Conservation (phyloP, 257 asterid species). For the Nicotiana sylvestris region DNA sequence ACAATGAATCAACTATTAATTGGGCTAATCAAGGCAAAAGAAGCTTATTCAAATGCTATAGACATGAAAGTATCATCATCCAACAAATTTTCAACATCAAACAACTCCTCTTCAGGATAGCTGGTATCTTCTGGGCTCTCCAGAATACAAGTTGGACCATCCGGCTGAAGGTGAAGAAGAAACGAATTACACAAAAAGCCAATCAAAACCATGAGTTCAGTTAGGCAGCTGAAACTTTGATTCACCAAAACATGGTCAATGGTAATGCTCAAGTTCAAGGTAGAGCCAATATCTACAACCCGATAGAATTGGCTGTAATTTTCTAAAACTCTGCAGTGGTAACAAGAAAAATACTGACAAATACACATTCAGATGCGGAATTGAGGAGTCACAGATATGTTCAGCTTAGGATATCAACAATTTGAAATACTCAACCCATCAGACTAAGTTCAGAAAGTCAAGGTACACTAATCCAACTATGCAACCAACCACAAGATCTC, state of each 20-base stretch:
- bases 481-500: not conserved
- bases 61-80: constrained; percentile 89
- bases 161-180: constrained; percentile 32
- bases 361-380: not conserved
- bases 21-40: constrained; percentile 2
- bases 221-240: constrained; percentile 3
- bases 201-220: not conserved
- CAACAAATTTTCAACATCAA: constrained; percentile 56
- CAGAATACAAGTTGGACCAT: constrained; percentile 32
- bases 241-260: not conserved
- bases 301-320: not conserved
- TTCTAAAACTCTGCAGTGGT: not conserved
- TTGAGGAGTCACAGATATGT: not conserved
- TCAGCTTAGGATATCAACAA: not conserved
- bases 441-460: not conserved
- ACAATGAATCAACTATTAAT: constrained; percentile 4
- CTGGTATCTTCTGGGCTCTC: constrained; percentile 35
- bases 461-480: constrained; percentile 1
- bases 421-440: not conserved
- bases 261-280: not conserved
- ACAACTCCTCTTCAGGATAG: constrained; percentile 57
- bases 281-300: not conserved
- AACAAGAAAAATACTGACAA: not conserved
- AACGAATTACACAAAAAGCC: not conserved
- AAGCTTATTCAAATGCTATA: constrained; percentile 52